Evolutionary conservation across 306 rosid genomes (phyloP), one percentile per base, ranked within the genome.

Genomic region (Leucaena leucocephala): DNA sequence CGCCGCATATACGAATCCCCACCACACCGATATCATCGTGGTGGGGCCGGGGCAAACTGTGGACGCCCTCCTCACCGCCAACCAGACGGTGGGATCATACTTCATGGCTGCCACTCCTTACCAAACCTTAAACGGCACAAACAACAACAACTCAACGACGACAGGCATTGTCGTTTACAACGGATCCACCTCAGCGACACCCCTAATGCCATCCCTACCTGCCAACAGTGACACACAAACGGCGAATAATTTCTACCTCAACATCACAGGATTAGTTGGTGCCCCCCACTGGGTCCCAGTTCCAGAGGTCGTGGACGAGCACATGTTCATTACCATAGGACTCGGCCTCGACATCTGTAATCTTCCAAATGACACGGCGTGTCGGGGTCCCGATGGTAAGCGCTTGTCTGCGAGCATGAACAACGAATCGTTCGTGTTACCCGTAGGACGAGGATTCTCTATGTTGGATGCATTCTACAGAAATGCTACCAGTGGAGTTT

Each of bases 351-450:
- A 82, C 27, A 2, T 2, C 7, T 89, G 93, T 12, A 36, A 12
- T 7, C 46, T 64, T 6, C 52, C 52, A 0, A 61, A 48, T 0
- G 19, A 7, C 6, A 70, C 74, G 27, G 27, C 27, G 5, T 89
- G 93, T 39, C 6, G 0, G 0, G 90, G 92, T 2, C 74, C 64
- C 0, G 0, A 13, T 1, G 49, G 21, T 0, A 65, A 22, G 17
- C 45, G 84, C 7, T 3, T 83, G 0, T 87, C 93, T 13, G 86
- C 91, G 16, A 84, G 88, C 84, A 89, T 89, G 93, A 89, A 87
- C 82, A 87, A 89, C 33, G 88, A 85, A 35, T 89, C 93, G 0
- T 89, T 87, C 16, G 48, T 35, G 71, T 46, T 86, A 8, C 94
- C 94, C 2, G 74, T 3, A 77, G 49, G 69, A 33, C 45, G 46